Conservation (phyloP, 257 asterid genomes). For the Plantago major region DNA sequence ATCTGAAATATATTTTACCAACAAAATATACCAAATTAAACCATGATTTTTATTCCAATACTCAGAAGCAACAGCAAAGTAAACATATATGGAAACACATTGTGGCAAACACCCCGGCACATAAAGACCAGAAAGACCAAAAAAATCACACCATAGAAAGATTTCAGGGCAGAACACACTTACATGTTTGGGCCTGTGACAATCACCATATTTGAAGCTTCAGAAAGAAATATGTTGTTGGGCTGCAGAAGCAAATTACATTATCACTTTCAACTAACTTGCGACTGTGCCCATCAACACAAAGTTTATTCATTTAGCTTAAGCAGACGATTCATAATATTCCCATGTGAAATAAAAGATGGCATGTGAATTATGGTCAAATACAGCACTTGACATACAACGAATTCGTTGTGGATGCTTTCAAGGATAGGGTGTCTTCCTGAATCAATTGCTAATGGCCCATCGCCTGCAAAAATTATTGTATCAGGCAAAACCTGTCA, state of each 20-base stretch:
- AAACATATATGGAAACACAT: conserved; percentile 14
- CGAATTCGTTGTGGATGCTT: conserved; percentile 70
- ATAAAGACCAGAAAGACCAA: no score
- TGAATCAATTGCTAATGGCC: conserved; percentile 94
- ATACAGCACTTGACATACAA: conserved; percentile 34
- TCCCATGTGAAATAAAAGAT: conserved; percentile 1
- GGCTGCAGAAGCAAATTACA: conserved; percentile 59
- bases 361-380: conserved; percentile 1
- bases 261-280: conserved; percentile 12
- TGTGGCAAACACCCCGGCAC: conserved; percentile 15
- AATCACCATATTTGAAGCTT: conserved; percentile 88
- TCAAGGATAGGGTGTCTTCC: conserved; percentile 96
- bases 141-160: no score
- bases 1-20: background rate
- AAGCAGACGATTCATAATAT: conserved; percentile 12
- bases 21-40: conserved; percentile 3
- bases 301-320: background rate
- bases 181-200: conserved; percentile 99
- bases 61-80: conserved; percentile 9
- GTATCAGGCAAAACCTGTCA: conserved; percentile 21
- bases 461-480: conserved; percentile 55
- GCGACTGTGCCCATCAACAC: background rate
- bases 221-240: conserved; percentile 88
- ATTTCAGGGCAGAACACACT: conserved; percentile 28
- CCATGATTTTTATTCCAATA: conserved; percentile 15